A percentile compares a stretch with the other conserved stretches of the same genome.
Conservation (phyloP, 495 filamentous ascomycete species). For the Sabuloglossum arenarium region DNA sequence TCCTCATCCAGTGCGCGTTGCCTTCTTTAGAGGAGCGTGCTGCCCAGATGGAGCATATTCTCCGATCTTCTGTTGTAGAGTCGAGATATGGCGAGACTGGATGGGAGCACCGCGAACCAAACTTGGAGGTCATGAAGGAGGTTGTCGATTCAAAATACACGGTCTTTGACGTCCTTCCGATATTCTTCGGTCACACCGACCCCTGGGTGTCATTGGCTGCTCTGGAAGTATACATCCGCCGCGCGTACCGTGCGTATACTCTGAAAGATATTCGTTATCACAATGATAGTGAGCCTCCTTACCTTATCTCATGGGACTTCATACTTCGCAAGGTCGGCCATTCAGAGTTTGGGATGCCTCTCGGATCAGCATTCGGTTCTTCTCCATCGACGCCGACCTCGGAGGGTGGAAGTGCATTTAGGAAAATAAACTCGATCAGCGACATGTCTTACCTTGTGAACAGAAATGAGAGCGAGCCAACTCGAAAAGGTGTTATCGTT, state of each 20-base stretch:
- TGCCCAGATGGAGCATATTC: slow-evolving; percentile 95
- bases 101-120: slow-evolving; percentile 89
- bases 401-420: slow-evolving; percentile 38
- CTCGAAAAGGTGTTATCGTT: slow-evolving; percentile 84
- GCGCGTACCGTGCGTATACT: slow-evolving; percentile 88
- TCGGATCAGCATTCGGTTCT: slow-evolving; percentile 55
- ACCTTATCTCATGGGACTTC: slow-evolving; percentile 87
- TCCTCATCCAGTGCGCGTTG: slow-evolving; percentile 89
- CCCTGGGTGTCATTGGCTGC: slow-evolving; percentile 89
- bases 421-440: slow-evolving; percentile 79
- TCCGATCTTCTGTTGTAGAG: slow-evolving; percentile 91
- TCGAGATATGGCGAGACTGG: slow-evolving; percentile 92
- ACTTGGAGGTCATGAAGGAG: slow-evolving; percentile 73
- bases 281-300: slow-evolving; percentile 53
- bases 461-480: slow-evolving; percentile 37
- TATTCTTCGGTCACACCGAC: slow-evolving; percentile 86
- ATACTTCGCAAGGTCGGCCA: slow-evolving; percentile 76
- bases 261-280: slow-evolving; percentile 78
- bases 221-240: slow-evolving; percentile 87
- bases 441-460: slow-evolving; percentile 77
- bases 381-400: slow-evolving; percentile 65
- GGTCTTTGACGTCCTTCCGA: slow-evolving; percentile 85
- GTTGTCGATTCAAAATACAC: slow-evolving; percentile 97
- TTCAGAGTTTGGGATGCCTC: slow-evolving; percentile 62
- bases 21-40: slow-evolving; percentile 89